A percentile compares a stretch with the other conserved stretches of the same genome.
These are phyloP conservation scores for Aspergillus versicolor DNA, from an alignment of 2,329 filamentous ascomycete genomes.

Conservation along the genomic window DNA sequence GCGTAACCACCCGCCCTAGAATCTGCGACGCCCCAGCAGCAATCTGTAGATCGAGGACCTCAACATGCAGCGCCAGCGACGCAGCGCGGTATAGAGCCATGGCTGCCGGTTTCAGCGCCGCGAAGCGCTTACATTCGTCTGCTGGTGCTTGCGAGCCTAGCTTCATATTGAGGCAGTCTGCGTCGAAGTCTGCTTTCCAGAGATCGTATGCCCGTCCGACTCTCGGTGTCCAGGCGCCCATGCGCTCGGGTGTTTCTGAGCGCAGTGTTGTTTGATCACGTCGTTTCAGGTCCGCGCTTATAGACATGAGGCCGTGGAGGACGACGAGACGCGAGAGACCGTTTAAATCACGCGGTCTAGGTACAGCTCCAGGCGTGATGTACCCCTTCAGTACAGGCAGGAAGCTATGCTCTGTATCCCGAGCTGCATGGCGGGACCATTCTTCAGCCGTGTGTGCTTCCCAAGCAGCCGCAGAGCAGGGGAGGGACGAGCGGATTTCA, in stretches of 20 bases:
- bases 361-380: constrained; percentile 45
- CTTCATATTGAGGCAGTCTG: constrained; percentile 46
- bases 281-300: constrained; percentile 62
- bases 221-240: constrained; percentile 52
- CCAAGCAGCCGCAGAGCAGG: constrained; percentile 57
- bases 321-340: constrained; percentile 55
- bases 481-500: constrained; percentile 58
- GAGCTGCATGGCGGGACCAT: constrained; percentile 48
- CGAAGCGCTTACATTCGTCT: constrained; percentile 38
- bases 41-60: constrained; percentile 63
- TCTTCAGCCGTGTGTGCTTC: constrained; percentile 55
- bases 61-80: constrained; percentile 56
- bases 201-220: constrained; percentile 55
- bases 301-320: constrained; percentile 62
- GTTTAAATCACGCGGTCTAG: constrained; percentile 46
- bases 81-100: constrained; percentile 60
- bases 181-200: constrained; percentile 60
- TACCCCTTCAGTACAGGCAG: constrained; percentile 58
- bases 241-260: constrained; percentile 35
- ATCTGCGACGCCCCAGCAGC: constrained; percentile 61
- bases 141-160: constrained; percentile 30
- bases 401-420: constrained; percentile 44
- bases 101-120: constrained; percentile 50
- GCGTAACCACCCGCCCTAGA: constrained; percentile 54
- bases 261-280: constrained; percentile 62